Evolutionary conservation across 371 early-diverging fungal genomes (phyloP).

Genomic region (Entomophthora muscae): DNA sequence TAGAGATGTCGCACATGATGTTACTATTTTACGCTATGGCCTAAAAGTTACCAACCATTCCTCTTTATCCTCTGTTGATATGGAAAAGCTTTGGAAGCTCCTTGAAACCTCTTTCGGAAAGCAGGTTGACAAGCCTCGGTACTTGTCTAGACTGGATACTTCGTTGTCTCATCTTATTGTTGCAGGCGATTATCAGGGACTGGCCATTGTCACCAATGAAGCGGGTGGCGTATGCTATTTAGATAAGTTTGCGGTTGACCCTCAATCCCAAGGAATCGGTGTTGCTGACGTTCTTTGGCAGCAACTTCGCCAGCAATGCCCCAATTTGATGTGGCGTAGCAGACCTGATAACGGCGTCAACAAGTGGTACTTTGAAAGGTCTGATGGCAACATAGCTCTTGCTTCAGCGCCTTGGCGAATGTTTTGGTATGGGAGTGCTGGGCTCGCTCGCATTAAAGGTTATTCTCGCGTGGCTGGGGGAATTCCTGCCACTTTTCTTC

Average conservation of each 20-base stretch:
- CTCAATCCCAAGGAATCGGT: slow-evolving; percentile 76
- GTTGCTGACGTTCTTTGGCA: slow-evolving; percentile 87
- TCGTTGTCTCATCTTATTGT: slow-evolving; percentile 44
- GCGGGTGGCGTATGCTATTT: slow-evolving; percentile 29
- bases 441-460: not conserved
- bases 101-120: slow-evolving; percentile 65
- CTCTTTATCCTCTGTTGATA: slow-evolving; percentile 28
- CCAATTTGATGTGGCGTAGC: slow-evolving; percentile 69
- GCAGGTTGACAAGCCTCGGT: slow-evolving; percentile 31
- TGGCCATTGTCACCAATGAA: slow-evolving; percentile 39
- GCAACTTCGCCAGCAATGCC: slow-evolving; percentile 42
- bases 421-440: slow-evolving; percentile 47
- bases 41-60: slow-evolving; percentile 34
- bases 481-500: not conserved
- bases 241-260: slow-evolving; percentile 85
- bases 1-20: slow-evolving; percentile 18
- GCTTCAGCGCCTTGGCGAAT: slow-evolving; percentile 50
- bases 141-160: slow-evolving; percentile 36
- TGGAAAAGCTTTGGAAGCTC: slow-evolving; percentile 28
- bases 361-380: slow-evolving; percentile 86
- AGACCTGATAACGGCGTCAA: slow-evolving; percentile 80
- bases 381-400: slow-evolving; percentile 48
- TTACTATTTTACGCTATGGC: slow-evolving; percentile 64
- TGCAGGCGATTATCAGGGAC: slow-evolving; percentile 78
- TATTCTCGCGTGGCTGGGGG: not conserved